These are phyloP conservation scores for Persicaria tinctoria DNA, from an alignment of 148 eudicot genomes.

Conservation along the genomic window DNA sequence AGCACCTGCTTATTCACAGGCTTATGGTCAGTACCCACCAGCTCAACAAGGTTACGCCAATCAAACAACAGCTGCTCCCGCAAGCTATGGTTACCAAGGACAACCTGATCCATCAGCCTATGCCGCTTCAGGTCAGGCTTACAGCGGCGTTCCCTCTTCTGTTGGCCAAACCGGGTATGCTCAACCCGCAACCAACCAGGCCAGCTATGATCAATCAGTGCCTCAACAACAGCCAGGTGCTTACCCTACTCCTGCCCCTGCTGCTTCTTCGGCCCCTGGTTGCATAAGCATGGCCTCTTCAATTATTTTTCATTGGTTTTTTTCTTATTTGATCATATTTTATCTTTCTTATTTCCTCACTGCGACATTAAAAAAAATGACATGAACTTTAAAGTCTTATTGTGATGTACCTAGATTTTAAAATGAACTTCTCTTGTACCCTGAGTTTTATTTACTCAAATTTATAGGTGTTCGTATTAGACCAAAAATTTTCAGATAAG, in stretches of 20 bases:
- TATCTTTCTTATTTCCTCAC: not conserved
- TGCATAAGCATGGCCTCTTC: not conserved
- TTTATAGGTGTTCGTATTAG: not conserved
- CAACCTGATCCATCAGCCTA: constrained; percentile 37
- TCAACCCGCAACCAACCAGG: constrained; percentile 24
- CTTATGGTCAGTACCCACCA: constrained; percentile 54
- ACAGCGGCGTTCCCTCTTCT: constrained; percentile 30
- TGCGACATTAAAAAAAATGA: not conserved
- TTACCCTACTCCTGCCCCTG: not conserved
- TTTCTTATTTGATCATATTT: not conserved
- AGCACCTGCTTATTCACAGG: constrained; percentile 51
- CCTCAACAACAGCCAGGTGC: not conserved
- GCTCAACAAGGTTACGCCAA: constrained; percentile 47
- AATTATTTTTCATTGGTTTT: not conserved
- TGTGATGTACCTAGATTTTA: too few species aligned
- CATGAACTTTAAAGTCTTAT: not conserved
- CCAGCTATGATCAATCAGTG: constrained; percentile 40
- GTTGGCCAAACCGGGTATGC: constrained; percentile 33
- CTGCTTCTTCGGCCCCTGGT: not conserved
- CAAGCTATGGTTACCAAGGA: constrained; percentile 54
- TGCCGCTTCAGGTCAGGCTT: constrained; percentile 36
- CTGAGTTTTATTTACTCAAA: not conserved
- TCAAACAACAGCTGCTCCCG: constrained; percentile 33
- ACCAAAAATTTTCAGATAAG: not conserved
- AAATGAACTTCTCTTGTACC: too few species aligned